A percentile compares a stretch with the other conserved stretches of the same genome.
Conservation (phyloP, 2,329 filamentous ascomycete species). For the Colletotrichum magnum region DNA sequence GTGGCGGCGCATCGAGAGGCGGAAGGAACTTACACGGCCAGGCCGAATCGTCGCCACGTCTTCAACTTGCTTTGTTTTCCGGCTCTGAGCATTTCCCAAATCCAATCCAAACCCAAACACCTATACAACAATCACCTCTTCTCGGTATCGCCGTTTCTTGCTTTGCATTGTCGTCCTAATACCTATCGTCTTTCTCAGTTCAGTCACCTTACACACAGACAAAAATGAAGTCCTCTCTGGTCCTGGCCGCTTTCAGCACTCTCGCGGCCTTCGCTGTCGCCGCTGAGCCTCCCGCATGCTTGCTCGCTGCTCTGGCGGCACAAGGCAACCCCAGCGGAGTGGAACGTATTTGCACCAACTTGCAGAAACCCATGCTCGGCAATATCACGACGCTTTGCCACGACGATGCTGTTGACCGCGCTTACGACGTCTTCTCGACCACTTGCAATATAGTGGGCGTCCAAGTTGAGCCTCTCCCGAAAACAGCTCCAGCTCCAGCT, state of each 20-base stretch:
- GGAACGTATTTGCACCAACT: slow-evolving; percentile 33
- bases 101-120: background rate
- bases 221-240: slow-evolving; percentile 14
- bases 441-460: slow-evolving; percentile 31
- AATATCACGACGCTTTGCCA: slow-evolving; percentile 37
- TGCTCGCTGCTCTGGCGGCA: slow-evolving; percentile 37
- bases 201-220: background rate
- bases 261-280: slow-evolving; percentile 34
- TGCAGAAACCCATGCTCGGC: slow-evolving; percentile 38
- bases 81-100: background rate
- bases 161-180: background rate
- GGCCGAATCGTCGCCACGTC: background rate
- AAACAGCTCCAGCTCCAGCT: background rate
- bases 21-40: slow-evolving; percentile 4
- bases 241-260: slow-evolving; percentile 32
- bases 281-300: slow-evolving; percentile 38
- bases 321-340: slow-evolving; percentile 34
- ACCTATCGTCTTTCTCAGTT: background rate
- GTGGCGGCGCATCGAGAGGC: slow-evolving; percentile 1
- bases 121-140: background rate
- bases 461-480: slow-evolving; percentile 18
- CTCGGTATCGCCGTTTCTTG: background rate
- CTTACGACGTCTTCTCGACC: slow-evolving; percentile 35
- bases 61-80: background rate
- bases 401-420: slow-evolving; percentile 12